Evolutionary conservation across 495 filamentous ascomycete genomes (phyloP).

Genomic region (Penicillium maclennaniae): DNA sequence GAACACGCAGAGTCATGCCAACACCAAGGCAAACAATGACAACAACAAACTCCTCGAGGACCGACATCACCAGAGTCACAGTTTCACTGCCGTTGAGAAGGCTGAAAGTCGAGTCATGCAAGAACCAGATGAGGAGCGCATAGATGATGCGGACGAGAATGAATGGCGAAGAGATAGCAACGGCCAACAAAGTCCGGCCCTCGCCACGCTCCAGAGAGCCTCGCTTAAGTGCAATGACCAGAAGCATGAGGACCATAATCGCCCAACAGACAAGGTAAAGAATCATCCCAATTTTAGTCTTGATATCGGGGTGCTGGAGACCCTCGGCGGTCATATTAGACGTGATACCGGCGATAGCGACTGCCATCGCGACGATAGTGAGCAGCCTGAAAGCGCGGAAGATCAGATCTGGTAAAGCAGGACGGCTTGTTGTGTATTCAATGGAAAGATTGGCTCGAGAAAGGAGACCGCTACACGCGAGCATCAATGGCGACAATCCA

Average conservation of each 20-base stretch:
- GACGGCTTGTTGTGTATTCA: slow-evolving; percentile 8
- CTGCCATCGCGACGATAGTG: slow-evolving; percentile 16
- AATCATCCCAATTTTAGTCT: slow-evolving; percentile 24
- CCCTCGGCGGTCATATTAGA: slow-evolving; percentile 16
- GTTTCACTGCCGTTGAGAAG: slow-evolving; percentile 32
- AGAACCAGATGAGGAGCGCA: slow-evolving; percentile 30
- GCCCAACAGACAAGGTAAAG: slow-evolving; percentile 29
- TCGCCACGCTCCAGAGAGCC: slow-evolving; percentile 27
- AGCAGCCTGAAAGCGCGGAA: slow-evolving; percentile 21
- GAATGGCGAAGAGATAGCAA: slow-evolving; percentile 32
- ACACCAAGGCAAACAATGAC: slow-evolving; percentile 26
- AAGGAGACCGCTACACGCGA: slow-evolving; percentile 21
- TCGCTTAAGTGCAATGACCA: slow-evolving; percentile 10
- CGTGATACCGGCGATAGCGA: slow-evolving; percentile 25
- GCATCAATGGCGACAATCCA: slow-evolving; percentile 27
- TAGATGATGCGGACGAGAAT: slow-evolving; percentile 43
- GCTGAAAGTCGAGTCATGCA: slow-evolving; percentile 29
- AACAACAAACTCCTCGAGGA: slow-evolving; percentile 38
- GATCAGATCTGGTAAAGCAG: slow-evolving; percentile 15
- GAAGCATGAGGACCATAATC: slow-evolving; percentile 18
- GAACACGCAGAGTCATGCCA: slow-evolving; percentile 31
- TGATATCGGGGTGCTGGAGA: slow-evolving; percentile 12
- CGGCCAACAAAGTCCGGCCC: slow-evolving; percentile 32
- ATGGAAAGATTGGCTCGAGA: slow-evolving; percentile 28
- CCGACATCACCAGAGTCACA: slow-evolving; percentile 33